Base-by-base conservation (phyloP, 2,329 filamentous ascomycete genomes). In the Aureobasidium vineae region DNA sequence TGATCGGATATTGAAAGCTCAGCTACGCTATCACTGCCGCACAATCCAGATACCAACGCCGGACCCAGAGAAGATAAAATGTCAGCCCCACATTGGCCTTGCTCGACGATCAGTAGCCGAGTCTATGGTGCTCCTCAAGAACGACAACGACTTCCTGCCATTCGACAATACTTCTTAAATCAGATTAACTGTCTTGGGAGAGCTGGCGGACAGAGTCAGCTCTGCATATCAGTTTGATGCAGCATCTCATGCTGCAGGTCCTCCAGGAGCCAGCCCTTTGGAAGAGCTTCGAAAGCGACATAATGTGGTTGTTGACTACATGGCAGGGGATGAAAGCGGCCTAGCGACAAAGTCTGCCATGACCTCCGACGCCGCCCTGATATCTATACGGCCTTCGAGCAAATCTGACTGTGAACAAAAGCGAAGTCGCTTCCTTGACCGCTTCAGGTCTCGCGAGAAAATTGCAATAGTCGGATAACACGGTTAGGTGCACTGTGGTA, bases 101-200 rank as follows among this genome's bases (percentile, higher is more conserved):
- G 69, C 69, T 21, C 56, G 67, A 19, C 66, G 68, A 36, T 65
- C 67, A 15, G 69, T 69, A 7, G 61, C 66, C 4, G 61, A 65
- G 26, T 64, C 61, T 15, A 70, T 70, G 67, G 69, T 70, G 11
- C 54, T 70, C 16, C 54, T 70, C 38, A 70, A 70, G 54, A 70
- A 70, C 41, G 49, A 64, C 28, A 45, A 54, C 19, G 10, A 26
- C 10, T 54, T 64, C 13, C 26, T 64, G 13, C 61, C 61, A 33
- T 33, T 64, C n/a, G 33, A 23, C 23, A 41, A 66, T 0, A 6
- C 28, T 1, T 45, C 59, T 3, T 38, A 53, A 45, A 61, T 57
- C 16, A 68, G 45, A n/a, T 23, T 70, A 19, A 57, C 67, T 11
- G 63, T 70, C 50, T 19, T 70, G 10, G 70, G 70, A 8, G 64